Evolutionary conservation across 2,329 filamentous ascomycete genomes (phyloP), one percentile per base, ranked within the genome.

Genomic region (Fusarium falciforme): DNA sequence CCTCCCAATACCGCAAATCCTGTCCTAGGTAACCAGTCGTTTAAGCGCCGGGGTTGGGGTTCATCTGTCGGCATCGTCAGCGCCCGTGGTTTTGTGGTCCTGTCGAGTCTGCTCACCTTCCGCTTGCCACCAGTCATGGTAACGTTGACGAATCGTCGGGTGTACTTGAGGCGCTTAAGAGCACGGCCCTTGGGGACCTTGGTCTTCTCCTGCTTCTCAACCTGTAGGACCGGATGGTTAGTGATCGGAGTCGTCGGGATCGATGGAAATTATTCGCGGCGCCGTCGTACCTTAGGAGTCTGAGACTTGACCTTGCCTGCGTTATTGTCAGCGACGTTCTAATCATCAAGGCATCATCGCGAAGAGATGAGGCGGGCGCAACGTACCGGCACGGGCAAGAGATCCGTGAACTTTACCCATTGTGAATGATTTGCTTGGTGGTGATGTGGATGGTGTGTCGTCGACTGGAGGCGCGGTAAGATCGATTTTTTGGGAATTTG

Each of bases 301-400:
- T 96, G 94, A 88, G 94, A 96, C 93, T 97, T 97, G 92, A 98
- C 95, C 91, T 97, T 97, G 89, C 94, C 94, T 89, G 91, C 90
- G 92, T 92, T 91, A 85, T 91, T 92, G 86, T 82, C 74, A 81
- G 78, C 76, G 63, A 73, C 64, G 59, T 71, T 27, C 11, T 44
- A 33, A 66, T 70, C 29, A 33, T 73, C 27, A 64, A 57, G 25
- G 14, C 42, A 25, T 27, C n/a, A 47, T 38, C 49, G 61, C 66
- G 47, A 69, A 69, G 49, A 68, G 66, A 70, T 47, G 42, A 14
- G 63, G 66, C 44, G 64, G 52, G 71, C 20, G 44, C 27, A 58
- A 80, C 84, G 66, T 86, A 86, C 86, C 86, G 79, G 94, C 94
- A 94, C 94, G 94, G 86, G 94, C 94, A 87, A 96, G 93, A 85